phyloP scores from a whole-genome alignment of 2,329 filamentous ascomycete genomes.

The Malbranchea zuffiana region DNA sequence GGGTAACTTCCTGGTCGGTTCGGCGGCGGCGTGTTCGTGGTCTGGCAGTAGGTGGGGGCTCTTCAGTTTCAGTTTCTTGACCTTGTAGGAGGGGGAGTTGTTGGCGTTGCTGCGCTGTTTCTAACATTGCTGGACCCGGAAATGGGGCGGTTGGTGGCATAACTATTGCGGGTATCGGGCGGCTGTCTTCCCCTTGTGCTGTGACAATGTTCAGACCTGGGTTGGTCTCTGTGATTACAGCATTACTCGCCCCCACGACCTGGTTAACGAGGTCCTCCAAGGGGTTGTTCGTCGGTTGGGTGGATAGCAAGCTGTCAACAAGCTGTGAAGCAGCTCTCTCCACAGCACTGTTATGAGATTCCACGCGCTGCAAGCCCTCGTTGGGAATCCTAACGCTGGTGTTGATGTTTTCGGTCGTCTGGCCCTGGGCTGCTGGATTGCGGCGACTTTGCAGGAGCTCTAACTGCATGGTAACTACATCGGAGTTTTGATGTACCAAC shows the following conservation, averaged over 20 bases:
- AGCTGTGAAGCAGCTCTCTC: constrained; percentile 22
- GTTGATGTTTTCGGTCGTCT: constrained; percentile 15
- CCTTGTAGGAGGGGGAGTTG: constrained; percentile 4
- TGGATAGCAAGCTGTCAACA: constrained; percentile 27
- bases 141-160: neutral
- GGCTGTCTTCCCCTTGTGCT: neutral
- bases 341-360: constrained; percentile 22
- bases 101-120: constrained; percentile 4
- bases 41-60: constrained; percentile 15
- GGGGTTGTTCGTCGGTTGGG: constrained; percentile 5
- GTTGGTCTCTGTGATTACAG: no score
- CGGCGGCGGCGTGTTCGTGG: constrained; percentile 15
- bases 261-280: constrained; percentile 5
- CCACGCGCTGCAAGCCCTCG: constrained; percentile 11
- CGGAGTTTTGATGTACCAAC: constrained; percentile 33
- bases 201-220: constrained; percentile 1
- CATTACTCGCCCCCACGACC: no score
- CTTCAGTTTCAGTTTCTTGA: neutral
- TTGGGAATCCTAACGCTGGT: constrained; percentile 12
- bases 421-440: constrained; percentile 17
- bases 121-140: neutral
- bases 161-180: constrained; percentile 1
- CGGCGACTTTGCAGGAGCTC: constrained; percentile 29
- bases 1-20: constrained; percentile 6
- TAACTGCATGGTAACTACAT: constrained; percentile 36